These are phyloP conservation scores for Exidia glandulosa DNA, from an alignment of 768 basidiomycete species.

Conservation along the genomic window DNA sequence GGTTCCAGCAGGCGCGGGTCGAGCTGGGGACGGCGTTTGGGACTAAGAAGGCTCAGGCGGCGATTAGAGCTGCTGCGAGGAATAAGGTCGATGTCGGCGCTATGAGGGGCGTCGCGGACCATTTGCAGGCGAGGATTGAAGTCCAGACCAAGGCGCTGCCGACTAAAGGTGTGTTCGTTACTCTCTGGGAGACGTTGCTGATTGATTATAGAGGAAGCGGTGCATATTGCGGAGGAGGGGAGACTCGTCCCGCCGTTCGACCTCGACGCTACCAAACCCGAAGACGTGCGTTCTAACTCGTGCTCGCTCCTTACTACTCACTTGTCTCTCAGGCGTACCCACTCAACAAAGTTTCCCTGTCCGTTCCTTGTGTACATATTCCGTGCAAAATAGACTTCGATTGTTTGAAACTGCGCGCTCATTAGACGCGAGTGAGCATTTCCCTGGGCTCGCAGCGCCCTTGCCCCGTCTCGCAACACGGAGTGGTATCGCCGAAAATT, in stretches of 20 bases:
- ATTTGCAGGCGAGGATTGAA: conserved; percentile 76
- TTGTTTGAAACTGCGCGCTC: too few relatives aligned
- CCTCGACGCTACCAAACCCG: conserved; percentile 49
- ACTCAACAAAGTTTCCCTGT: too few relatives aligned
- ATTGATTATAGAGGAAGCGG: conserved; percentile 48
- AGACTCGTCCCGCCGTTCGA: conserved; percentile 73
- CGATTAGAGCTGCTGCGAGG: conserved; percentile 75
- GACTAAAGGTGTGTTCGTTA: conserved; percentile 43
- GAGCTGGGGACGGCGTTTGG: conserved; percentile 89
- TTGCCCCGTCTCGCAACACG: too few relatives aligned
- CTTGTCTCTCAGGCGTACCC: too few relatives aligned
- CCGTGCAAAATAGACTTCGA: too few relatives aligned
- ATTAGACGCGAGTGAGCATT: too few relatives aligned
- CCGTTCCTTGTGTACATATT: too few relatives aligned
- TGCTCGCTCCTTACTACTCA: neutral
- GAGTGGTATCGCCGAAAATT: too few relatives aligned
- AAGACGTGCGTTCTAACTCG: conserved; percentile 30
- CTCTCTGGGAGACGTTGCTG: neutral
- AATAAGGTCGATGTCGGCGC: conserved; percentile 83
- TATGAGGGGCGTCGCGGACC: conserved; percentile 73
- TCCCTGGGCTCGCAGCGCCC: too few relatives aligned
- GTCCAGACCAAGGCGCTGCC: conserved; percentile 59
- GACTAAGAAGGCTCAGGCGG: conserved; percentile 84
- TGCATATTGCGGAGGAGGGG: conserved; percentile 46
- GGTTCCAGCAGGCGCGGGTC: conserved; percentile 35